Percentiles rank a stretch among this genome's conserved stretches.
These are phyloP conservation scores for Blakeslea trispora DNA, from an alignment of 371 early-diverging fungal genomes.

Conservation along the genomic window DNA sequence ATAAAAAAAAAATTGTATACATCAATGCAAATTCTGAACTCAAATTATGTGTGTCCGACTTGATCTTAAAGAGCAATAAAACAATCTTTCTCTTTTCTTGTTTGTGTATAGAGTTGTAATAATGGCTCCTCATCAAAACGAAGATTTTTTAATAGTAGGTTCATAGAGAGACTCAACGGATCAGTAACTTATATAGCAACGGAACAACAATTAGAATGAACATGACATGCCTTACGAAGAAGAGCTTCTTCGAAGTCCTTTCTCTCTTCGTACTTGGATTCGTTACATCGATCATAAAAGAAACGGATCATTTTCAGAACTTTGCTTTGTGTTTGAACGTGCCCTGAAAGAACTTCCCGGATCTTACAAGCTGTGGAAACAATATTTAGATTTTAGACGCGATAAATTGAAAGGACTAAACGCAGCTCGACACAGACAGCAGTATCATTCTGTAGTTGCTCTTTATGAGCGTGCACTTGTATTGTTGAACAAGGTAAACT, in stretches of 20 bases:
- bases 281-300: conserved; percentile 90
- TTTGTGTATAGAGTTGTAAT: no score
- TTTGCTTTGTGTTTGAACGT: conserved; percentile 81
- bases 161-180: no score
- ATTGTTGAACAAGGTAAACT: conserved; percentile 80
- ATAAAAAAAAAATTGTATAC: no score
- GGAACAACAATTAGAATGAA: conserved; percentile 46
- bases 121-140: conserved; percentile 4
- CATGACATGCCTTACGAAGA: conserved; percentile 87
- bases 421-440: conserved; percentile 51
- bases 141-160: conserved; percentile 28
- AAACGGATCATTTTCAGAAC: conserved; percentile 41
- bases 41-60: no score
- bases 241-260: conserved; percentile 86
- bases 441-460: conserved; percentile 67
- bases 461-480: conserved; percentile 88
- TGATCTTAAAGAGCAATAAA: no score
- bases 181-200: no score
- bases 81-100: no score
- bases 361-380: conserved; percentile 95
- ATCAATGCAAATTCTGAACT: no score
- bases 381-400: conserved; percentile 78
- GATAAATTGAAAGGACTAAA: conserved; percentile 53
- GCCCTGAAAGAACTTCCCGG: conserved; percentile 88
- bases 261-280: conserved; percentile 81